Conservation (phyloP, 352 stramenopile genomes). For the Thraustochytrium sp. region DNA sequence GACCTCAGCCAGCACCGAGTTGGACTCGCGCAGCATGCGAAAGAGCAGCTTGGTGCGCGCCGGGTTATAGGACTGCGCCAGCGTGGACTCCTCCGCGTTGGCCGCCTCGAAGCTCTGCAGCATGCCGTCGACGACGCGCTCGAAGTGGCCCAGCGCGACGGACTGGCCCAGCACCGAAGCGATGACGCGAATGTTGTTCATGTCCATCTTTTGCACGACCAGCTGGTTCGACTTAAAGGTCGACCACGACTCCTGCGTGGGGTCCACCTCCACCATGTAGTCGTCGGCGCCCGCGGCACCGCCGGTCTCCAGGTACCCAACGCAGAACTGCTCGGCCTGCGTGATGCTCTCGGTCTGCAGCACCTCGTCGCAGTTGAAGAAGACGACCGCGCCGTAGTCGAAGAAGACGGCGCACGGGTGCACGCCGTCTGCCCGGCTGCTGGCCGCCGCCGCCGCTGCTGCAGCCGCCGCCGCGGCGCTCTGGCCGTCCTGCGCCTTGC, state of each 20-base stretch:
- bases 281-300: conserved; percentile 30
- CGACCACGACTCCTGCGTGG: conserved; percentile 24
- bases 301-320: conserved; percentile 27
- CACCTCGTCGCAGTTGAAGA: conserved; percentile 78
- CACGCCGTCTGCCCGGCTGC: not conserved
- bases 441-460: not conserved
- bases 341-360: conserved; percentile 49
- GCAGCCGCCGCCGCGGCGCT: conserved; percentile 52
- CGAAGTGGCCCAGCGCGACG: conserved; percentile 90
- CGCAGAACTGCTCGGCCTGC: conserved; percentile 28
- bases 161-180: conserved; percentile 88
- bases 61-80: conserved; percentile 40
- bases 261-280: conserved; percentile 46
- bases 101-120: conserved; percentile 86
- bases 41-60: conserved; percentile 63
- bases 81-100: conserved; percentile 56
- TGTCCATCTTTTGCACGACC: conserved; percentile 61
- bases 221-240: conserved; percentile 27
- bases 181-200: conserved; percentile 83
- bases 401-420: conserved; percentile 76
- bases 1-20: conserved; percentile 91
- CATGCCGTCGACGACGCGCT: conserved; percentile 87
- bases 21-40: conserved; percentile 86
- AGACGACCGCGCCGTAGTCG: conserved; percentile 82
- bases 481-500: conserved; percentile 66